Percentiles rank a stretch among this genome's conserved stretches.
Conservation (phyloP, 139 green algal genomes). For the Chlorella sp. region DNA sequence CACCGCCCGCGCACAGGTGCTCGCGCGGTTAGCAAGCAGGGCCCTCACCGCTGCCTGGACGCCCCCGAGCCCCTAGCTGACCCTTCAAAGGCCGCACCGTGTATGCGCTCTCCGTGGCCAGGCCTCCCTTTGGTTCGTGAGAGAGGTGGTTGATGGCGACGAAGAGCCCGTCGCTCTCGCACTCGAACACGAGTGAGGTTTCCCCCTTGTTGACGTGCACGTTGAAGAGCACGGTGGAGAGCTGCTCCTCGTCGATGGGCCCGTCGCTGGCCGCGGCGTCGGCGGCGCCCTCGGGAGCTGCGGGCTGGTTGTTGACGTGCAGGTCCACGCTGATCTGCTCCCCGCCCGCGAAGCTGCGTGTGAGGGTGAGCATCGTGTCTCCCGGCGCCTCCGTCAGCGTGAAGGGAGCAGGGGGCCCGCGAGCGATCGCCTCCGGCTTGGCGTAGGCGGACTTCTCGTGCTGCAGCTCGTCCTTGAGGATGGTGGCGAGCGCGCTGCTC, state of each 20-base stretch:
- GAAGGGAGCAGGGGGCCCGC: conserved; percentile 20
- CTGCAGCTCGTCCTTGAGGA: conserved; percentile 5
- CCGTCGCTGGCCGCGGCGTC: background rate
- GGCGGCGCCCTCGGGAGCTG: background rate
- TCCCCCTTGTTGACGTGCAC: conserved; percentile 13
- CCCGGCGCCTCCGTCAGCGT: conserved; percentile 7
- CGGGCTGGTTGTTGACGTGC: conserved; percentile 31
- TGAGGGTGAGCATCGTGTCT: conserved; percentile 24
- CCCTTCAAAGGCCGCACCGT: conserved; percentile 1
- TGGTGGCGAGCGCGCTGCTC: background rate
- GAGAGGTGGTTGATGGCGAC: conserved; percentile 31
- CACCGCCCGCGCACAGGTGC: too few species aligned
- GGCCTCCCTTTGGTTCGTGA: conserved; percentile 12
- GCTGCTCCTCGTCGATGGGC: conserved; percentile 5
- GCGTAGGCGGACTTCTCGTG: conserved; percentile 15
- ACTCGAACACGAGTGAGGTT: conserved; percentile 40
- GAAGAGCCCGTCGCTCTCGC: conserved; percentile 40
- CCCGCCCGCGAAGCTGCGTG: background rate
- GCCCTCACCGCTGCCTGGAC: background rate
- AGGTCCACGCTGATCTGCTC: conserved; percentile 19
- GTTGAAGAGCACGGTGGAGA: conserved; percentile 27
- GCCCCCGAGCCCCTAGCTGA: background rate
- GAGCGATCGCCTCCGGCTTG: conserved; percentile 6
- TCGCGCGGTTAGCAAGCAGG: too few species aligned
- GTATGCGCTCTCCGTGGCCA: conserved; percentile 13